Conservation (phyloP, 2,329 filamentous ascomycete species). For the Ophiocordyceps australis region DNA sequence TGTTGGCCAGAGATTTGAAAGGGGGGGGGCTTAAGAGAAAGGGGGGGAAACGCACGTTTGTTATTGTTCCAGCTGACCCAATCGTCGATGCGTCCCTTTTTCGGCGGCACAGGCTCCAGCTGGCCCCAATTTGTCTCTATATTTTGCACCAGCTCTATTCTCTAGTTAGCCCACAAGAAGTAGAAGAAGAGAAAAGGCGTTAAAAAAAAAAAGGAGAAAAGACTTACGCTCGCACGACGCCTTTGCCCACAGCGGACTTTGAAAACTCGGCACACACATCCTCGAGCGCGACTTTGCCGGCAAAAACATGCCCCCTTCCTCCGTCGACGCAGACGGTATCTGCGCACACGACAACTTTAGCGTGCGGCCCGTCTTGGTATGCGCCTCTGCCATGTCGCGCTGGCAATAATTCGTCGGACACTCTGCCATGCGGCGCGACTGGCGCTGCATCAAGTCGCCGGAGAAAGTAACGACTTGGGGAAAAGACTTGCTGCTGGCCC, state of each 20-base stretch:
- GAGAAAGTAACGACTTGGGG: constrained; percentile 1
- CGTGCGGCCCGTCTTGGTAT: background rate
- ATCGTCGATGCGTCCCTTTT: background rate
- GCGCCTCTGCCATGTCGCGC: background rate
- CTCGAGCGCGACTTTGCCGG: background rate
- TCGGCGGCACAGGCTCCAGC: background rate
- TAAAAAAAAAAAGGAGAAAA: background rate
- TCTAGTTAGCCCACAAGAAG: too few relatives aligned
- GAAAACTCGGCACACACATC: background rate
- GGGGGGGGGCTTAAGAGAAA: background rate
- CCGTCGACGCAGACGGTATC: background rate
- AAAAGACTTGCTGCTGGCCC: background rate
- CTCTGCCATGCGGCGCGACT: background rate
- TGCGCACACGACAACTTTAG: background rate
- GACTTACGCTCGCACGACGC: background rate
- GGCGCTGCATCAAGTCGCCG: background rate
- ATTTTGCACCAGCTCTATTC: background rate
- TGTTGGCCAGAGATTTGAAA: background rate
- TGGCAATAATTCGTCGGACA: background rate
- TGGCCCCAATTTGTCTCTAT: constrained; percentile 1
- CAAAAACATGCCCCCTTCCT: background rate
- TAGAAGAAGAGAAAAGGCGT: background rate
- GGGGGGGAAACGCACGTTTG: background rate
- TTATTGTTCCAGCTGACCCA: background rate
- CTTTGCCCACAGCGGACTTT: background rate